Evolutionary conservation across 1,139 yeast genomes (phyloP).

Genomic region (Lizanozyma gosingica): DNA sequence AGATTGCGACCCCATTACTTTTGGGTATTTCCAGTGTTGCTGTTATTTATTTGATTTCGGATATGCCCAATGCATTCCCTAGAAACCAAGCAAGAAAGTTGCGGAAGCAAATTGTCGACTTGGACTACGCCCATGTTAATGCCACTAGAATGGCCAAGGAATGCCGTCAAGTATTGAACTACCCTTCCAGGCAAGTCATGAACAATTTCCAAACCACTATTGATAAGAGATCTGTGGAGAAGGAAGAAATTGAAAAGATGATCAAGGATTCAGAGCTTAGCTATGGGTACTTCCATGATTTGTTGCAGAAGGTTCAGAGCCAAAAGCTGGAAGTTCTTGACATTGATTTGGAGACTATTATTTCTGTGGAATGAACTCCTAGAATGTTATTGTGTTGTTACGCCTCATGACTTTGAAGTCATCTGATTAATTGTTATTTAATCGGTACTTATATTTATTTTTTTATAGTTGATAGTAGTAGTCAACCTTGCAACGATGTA

Average conservation of each 20-base stretch:
- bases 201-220: conserved; percentile 64
- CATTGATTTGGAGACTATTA: conserved; percentile 45
- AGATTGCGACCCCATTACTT: conserved; percentile 36
- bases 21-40: conserved; percentile 51
- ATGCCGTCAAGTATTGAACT: conserved; percentile 69
- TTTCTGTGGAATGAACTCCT: conserved; percentile 35
- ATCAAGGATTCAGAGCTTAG: conserved; percentile 54
- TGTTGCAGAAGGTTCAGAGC: conserved; percentile 38
- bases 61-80: conserved; percentile 85
- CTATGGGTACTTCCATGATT: conserved; percentile 48
- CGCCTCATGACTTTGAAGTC: too few species aligned
- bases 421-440: too few species aligned
- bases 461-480: too few species aligned
- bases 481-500: too few species aligned
- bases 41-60: conserved; percentile 59
- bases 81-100: conserved; percentile 72
- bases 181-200: conserved; percentile 79
- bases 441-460: too few species aligned
- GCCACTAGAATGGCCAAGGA: conserved; percentile 75
- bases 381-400: too few species aligned
- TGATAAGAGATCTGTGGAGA: conserved; percentile 54
- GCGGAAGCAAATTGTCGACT: conserved; percentile 46
- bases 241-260: conserved; percentile 44
- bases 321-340: conserved; percentile 40
- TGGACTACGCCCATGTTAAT: conserved; percentile 73